Evolutionary conservation across 2,329 filamentous ascomycete genomes (phyloP).

Genomic region (Diaporthe australafricana): DNA sequence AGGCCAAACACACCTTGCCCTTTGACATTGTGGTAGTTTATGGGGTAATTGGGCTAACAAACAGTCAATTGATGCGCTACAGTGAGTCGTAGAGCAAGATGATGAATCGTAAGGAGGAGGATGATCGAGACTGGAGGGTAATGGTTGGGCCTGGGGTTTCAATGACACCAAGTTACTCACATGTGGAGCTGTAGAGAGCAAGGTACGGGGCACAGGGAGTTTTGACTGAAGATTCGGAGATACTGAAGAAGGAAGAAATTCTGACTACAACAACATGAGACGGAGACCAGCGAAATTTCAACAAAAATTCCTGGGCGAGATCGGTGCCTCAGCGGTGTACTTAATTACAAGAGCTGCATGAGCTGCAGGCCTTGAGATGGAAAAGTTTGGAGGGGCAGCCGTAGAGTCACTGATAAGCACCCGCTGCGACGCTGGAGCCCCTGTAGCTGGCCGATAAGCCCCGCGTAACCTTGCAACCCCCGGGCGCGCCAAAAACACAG

Average conservation of each 20-base stretch:
- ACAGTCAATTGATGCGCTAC: constrained; percentile 34
- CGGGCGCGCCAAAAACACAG: neutral
- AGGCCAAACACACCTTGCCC: constrained; percentile 38
- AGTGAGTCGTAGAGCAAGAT: neutral
- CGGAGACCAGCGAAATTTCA: constrained; percentile 32
- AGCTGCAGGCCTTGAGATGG: constrained; percentile 18
- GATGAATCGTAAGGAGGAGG: neutral
- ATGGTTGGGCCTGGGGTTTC: neutral
- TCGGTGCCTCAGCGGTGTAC: constrained; percentile 33
- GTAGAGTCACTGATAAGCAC: constrained; percentile 31
- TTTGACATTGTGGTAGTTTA: constrained; percentile 32
- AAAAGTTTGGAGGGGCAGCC: constrained; percentile 31
- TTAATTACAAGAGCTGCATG: constrained; percentile 16
- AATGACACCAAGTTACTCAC: constrained; percentile 30
- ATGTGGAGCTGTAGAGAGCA: constrained; percentile 19
- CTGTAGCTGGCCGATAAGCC: constrained; percentile 30
- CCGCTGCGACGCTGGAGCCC: neutral
- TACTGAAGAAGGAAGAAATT: constrained; percentile 16
- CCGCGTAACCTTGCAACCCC: constrained; percentile 19
- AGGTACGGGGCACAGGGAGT: constrained; percentile 10
- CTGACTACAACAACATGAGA: constrained; percentile 30
- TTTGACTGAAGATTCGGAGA: constrained; percentile 2
- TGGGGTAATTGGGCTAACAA: constrained; percentile 1
- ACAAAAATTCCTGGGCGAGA: constrained; percentile 34
- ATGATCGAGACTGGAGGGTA: neutral